phyloP scores from a whole-genome alignment of 1,284 basidiomycete species.

The Fomitiporia mediterranea region DNA sequence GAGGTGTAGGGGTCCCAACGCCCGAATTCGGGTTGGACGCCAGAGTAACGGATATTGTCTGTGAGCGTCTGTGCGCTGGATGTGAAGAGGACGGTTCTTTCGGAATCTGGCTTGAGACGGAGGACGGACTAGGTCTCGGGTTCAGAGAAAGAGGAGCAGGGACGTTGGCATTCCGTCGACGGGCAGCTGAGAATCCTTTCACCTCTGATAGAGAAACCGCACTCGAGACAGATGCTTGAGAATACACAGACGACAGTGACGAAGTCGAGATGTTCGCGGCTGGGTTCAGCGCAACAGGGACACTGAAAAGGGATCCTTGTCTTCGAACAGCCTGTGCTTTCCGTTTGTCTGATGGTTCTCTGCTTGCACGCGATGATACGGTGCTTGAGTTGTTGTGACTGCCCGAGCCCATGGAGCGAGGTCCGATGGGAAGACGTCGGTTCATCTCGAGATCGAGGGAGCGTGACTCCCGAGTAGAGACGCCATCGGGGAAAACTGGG shows the following conservation, averaged over 20 bases:
- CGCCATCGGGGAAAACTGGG: conserved; percentile 44
- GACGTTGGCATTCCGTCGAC: conserved; percentile 23
- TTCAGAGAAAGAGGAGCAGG: conserved; percentile 26
- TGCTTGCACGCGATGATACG: not conserved
- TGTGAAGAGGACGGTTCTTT: not conserved
- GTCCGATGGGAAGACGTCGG: conserved; percentile 26
- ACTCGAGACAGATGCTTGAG: not conserved
- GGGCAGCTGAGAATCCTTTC: conserved; percentile 19
- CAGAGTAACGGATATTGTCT: conserved; percentile 20
- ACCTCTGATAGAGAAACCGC: not conserved
- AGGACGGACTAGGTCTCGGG: no score
- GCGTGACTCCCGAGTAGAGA: conserved; percentile 14
- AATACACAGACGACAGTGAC: conserved; percentile 6
- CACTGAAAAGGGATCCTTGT: conserved; percentile 15
- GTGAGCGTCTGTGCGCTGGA: not conserved
- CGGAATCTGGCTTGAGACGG: conserved; percentile 9
- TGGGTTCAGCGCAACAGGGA: conserved; percentile 2
- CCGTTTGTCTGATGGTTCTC: not conserved
- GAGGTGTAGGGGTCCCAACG: conserved; percentile 23
- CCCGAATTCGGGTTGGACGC: conserved; percentile 27
- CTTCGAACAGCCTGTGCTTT: conserved; percentile 7
- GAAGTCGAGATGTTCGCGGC: conserved; percentile 8
- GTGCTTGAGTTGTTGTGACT: conserved; percentile 9
- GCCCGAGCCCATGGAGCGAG: conserved; percentile 15
- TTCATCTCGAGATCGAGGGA: conserved; percentile 18